These are phyloP conservation scores for Wickerhamiella azymoides DNA, from an alignment of 805 yeast genomes.

Conservation along the genomic window DNA sequence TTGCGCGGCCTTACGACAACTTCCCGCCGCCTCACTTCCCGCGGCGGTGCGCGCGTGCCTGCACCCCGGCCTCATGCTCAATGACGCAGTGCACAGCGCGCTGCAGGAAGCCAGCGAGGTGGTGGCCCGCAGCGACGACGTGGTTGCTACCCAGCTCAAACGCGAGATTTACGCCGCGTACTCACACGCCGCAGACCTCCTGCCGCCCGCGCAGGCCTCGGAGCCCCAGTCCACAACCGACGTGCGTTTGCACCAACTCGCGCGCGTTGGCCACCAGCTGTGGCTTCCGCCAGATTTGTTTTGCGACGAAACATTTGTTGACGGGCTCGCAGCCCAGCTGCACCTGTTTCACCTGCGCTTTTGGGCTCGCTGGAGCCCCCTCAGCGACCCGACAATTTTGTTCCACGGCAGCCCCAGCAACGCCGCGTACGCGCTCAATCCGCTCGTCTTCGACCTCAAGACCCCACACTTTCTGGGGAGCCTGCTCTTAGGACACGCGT, in stretches of 20 bases:
- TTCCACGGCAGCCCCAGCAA: slow-evolving; percentile 32
- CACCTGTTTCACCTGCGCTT: slow-evolving; percentile 54
- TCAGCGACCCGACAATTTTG: slow-evolving; percentile 60
- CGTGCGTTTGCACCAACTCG: slow-evolving; percentile 6
- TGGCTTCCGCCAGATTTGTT: slow-evolving; percentile 33
- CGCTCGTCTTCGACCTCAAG: slow-evolving; percentile 58
- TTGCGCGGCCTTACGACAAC: not conserved
- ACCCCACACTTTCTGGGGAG: slow-evolving; percentile 71
- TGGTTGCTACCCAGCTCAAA: slow-evolving; percentile 40
- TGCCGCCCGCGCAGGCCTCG: slow-evolving; percentile 3
- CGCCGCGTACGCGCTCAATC: slow-evolving; percentile 31
- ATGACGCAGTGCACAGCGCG: slow-evolving; percentile 44
- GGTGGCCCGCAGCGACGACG: slow-evolving; percentile 36
- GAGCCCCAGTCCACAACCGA: slow-evolving; percentile 4
- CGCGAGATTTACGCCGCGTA: slow-evolving; percentile 31
- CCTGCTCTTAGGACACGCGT: slow-evolving; percentile 53
- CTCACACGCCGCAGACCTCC: slow-evolving; percentile 26
- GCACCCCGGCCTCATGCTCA: slow-evolving; percentile 58
- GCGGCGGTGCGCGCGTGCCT: slow-evolving; percentile 24
- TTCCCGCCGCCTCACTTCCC: not conserved
- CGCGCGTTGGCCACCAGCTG: slow-evolving; percentile 4
- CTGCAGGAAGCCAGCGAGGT: slow-evolving; percentile 39
- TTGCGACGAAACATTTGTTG: slow-evolving; percentile 38
- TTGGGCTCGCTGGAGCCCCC: slow-evolving; percentile 62
- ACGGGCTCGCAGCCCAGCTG: slow-evolving; percentile 50